Percentiles rank a stretch among this genome's conserved stretches.
phyloP scores from a whole-genome alignment of 768 basidiomycete species.

The Agaricus subrufescens region DNA sequence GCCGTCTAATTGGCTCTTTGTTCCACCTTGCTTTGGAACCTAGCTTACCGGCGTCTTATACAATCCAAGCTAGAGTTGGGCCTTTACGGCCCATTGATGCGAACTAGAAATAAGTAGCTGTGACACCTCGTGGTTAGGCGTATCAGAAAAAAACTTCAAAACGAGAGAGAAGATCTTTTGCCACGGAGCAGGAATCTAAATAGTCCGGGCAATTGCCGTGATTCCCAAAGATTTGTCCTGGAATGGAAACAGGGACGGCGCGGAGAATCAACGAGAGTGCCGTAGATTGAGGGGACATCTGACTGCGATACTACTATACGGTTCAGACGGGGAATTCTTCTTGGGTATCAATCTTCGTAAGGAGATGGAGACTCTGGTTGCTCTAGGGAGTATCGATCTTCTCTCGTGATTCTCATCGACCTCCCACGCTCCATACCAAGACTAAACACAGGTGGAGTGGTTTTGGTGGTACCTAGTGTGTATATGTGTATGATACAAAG shows the following conservation, averaged over 20 bases:
- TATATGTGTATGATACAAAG: background rate
- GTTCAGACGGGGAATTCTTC: background rate
- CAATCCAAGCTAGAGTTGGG: background rate
- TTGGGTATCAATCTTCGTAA: slow-evolving; percentile 10
- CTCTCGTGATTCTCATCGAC: slow-evolving; percentile 7
- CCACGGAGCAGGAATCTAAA: background rate
- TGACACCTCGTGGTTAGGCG: background rate
- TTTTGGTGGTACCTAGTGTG: background rate
- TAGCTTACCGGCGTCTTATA: background rate
- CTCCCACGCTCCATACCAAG: background rate
- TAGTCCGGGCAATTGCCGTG: background rate
- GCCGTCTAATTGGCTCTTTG: slow-evolving; percentile 21
- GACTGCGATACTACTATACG: background rate
- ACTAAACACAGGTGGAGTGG: background rate
- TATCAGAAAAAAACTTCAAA: background rate
- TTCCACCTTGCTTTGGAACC: slow-evolving; percentile 12
- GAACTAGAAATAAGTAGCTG: background rate
- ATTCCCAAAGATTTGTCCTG: background rate
- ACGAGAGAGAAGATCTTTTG: background rate
- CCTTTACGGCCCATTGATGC: background rate
- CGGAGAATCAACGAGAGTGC: background rate
- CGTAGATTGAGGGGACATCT: slow-evolving; percentile 11
- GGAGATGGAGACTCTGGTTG: slow-evolving; percentile 1
- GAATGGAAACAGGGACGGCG: background rate
- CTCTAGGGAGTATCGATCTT: slow-evolving; percentile 6